These are phyloP conservation scores for Candida anglica DNA, from an alignment of 805 yeast species.

Conservation along the genomic window DNA sequence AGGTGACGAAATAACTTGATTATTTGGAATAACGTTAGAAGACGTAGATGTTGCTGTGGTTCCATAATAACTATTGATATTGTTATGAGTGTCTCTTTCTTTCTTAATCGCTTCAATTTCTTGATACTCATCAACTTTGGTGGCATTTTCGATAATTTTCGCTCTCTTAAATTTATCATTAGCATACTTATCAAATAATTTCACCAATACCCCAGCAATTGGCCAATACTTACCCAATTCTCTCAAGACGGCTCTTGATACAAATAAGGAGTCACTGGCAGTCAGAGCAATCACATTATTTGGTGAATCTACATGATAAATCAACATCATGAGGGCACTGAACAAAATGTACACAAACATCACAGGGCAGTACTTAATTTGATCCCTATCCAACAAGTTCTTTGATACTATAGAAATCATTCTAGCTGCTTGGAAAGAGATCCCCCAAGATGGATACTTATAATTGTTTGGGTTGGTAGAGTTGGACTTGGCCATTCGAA, in stretches of 20 bases:
- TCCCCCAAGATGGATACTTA: conserved; percentile 72
- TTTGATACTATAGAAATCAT: conserved; percentile 65
- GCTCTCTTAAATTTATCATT: conserved; percentile 40
- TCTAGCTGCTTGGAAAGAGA: conserved; percentile 77
- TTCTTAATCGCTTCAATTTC: conserved; percentile 24
- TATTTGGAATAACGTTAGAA: background rate
- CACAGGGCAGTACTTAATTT: conserved; percentile 53
- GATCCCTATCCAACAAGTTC: conserved; percentile 46
- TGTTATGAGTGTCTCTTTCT: conserved; percentile 18
- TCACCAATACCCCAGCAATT: conserved; percentile 31
- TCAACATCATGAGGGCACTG: conserved; percentile 64
- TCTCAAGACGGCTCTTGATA: conserved; percentile 32
- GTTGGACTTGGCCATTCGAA: conserved; percentile 42
- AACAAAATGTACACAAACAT: conserved; percentile 54
- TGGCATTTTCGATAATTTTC: conserved; percentile 33
- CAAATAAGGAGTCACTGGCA: conserved; percentile 38
- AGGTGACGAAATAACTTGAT: conserved; percentile 7
- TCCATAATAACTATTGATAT: conserved; percentile 14
- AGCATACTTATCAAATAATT: conserved; percentile 39
- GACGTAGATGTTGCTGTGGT: background rate
- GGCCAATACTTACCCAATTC: conserved; percentile 38
- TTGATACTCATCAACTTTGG: conserved; percentile 34
- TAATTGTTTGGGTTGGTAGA: conserved; percentile 39
- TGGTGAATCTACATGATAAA: conserved; percentile 58
- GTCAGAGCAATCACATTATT: conserved; percentile 37